A percentile compares a stretch with the other conserved stretches of the same genome.
phyloP scores from a whole-genome alignment of 495 filamentous ascomycete species.

The Pseudomonodictys pantanalensis region DNA sequence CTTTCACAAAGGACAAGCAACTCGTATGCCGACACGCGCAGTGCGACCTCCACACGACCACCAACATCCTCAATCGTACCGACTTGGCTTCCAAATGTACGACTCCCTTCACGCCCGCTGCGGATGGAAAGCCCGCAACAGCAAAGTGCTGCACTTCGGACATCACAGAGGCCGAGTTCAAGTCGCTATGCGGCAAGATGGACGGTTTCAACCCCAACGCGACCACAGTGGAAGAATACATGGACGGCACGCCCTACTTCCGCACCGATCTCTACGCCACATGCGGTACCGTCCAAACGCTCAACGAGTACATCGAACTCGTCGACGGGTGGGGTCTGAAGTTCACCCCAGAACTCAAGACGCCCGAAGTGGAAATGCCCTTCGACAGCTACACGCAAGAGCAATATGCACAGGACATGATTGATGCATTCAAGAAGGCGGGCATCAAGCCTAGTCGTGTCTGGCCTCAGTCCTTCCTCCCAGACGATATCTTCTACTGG shows the following conservation, averaged over 20 bases:
- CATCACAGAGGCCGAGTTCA: conserved; percentile 59
- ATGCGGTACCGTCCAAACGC: conserved; percentile 53
- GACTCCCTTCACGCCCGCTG: conserved; percentile 53
- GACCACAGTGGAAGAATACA: conserved; percentile 52
- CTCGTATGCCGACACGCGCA: conserved; percentile 63
- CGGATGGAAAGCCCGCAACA: conserved; percentile 39
- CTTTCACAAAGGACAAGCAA: conserved; percentile 57
- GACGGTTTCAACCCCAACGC: conserved; percentile 55
- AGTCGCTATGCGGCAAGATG: conserved; percentile 61
- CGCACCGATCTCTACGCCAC: conserved; percentile 59
- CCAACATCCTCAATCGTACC: conserved; percentile 58
- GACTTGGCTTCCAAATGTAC: conserved; percentile 60
- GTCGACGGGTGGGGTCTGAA: conserved; percentile 51
- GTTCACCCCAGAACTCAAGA: conserved; percentile 63
- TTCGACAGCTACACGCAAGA: conserved; percentile 61
- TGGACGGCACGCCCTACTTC: conserved; percentile 52
- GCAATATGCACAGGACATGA: conserved; percentile 56
- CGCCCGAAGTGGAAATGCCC: conserved; percentile 57
- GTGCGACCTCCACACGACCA: conserved; percentile 63
- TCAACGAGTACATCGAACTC: conserved; percentile 53
- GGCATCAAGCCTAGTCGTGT: conserved; percentile 55
- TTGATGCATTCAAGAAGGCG: conserved; percentile 54
- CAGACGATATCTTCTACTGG: conserved; percentile 61
- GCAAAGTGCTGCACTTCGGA: conserved; percentile 64
- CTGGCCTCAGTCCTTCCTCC: conserved; percentile 59